phyloP scores from a whole-genome alignment of 768 basidiomycete genomes.

The Galerina marginata region DNA sequence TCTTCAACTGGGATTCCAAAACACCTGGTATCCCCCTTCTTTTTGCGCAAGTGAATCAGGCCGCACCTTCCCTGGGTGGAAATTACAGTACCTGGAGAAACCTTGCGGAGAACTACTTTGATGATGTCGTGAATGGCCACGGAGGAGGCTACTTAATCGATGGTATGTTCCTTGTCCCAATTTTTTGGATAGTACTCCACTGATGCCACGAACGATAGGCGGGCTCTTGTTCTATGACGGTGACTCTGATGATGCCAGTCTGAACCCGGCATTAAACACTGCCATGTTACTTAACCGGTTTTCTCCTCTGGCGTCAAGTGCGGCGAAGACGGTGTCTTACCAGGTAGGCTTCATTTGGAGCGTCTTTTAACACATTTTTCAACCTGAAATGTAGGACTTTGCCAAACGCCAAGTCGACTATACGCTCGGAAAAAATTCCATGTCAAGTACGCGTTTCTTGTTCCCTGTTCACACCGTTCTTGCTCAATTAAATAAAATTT shows the following conservation, averaged over 20 bases:
- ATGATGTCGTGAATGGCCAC: constrained; percentile 64
- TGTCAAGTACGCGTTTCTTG: constrained; percentile 62
- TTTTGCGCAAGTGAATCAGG: constrained; percentile 73
- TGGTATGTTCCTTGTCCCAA: constrained; percentile 45
- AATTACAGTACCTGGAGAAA: constrained; percentile 71
- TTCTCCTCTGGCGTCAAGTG: constrained; percentile 70
- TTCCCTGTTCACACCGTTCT: not conserved
- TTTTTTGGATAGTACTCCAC: not conserved
- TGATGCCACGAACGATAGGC: constrained; percentile 45
- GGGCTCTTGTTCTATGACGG: constrained; percentile 84
- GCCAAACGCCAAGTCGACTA: constrained; percentile 83
- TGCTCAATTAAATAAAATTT: not conserved
- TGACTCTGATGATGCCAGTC: constrained; percentile 78
- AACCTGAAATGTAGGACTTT: constrained; percentile 54
- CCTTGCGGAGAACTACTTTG: constrained; percentile 78
- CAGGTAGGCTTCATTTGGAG: constrained; percentile 44
- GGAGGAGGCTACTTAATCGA: constrained; percentile 62
- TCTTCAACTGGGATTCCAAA: constrained; percentile 92
- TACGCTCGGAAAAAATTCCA: constrained; percentile 86
- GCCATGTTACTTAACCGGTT: constrained; percentile 86
- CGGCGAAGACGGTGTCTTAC: constrained; percentile 63
- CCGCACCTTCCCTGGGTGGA: constrained; percentile 55
- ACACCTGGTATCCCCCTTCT: constrained; percentile 77
- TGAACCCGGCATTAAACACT: constrained; percentile 87
- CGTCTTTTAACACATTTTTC: not conserved